Base-by-base conservation (phyloP, 306 rosid species). In the Castanospermum australe region DNA sequence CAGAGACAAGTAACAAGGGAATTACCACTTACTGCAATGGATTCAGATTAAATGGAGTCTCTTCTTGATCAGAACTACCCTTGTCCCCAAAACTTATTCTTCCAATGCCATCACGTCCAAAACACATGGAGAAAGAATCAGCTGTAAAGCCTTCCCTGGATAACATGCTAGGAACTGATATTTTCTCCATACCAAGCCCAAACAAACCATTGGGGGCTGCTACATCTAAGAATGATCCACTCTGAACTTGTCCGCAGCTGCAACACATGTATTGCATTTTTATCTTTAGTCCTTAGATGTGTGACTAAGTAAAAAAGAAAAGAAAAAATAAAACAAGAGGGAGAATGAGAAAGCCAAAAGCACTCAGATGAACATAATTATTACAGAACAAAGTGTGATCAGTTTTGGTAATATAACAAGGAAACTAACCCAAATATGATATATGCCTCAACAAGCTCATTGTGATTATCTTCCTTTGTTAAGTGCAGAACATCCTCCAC, bases 151-250 rank as follows among this genome's bases (percentile, higher is more conserved):
- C 98, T 74, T 91, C 94, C 70, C 90, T 83, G 24, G 97, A 89
- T 75, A 94, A 88, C 81, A 90, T 81, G 86, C 97, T 94, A 78
- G 98, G 98, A 84, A 94, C 98, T 45, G 98, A 94, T 90, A 94
- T 89, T 81, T 91, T 90, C 89, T 89, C 94, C 98, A 94, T 92
- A 47, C 98, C 98, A 25, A 92, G 97, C 84, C 98, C 97, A 88
- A 94, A 87, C 82, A 94, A 87, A 76, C 97, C 98, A 24, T 94
- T 92, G 51, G 98, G 98, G 66, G 97, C 98, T 56, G 97, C 97
- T 78, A 88, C 89, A 79, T 94, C 98, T 73, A 92, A 82, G 83
- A 94, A 92, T 0, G 97, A 94, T 62, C 97, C 97, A 71, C 94
- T 94, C 87, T 92, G 98, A 74, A 89, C 91, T 88, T 92, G 94